Conservation (phyloP, 2,329 filamentous ascomycete species). For the Harringtonia aguacate region DNA sequence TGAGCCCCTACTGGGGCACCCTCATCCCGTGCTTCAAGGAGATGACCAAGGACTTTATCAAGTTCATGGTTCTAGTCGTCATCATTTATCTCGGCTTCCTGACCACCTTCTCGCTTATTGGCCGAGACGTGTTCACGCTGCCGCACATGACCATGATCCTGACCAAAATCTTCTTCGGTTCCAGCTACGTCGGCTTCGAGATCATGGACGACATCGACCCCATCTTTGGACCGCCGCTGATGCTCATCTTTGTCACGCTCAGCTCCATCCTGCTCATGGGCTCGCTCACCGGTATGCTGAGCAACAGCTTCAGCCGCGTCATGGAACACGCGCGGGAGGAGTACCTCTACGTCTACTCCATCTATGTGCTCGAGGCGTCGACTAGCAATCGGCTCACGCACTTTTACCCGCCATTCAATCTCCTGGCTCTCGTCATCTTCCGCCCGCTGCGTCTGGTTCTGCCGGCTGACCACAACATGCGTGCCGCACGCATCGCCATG, state of each 20-base stretch:
- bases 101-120: slow-evolving; percentile 73
- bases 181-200: slow-evolving; percentile 63
- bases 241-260: slow-evolving; percentile 65
- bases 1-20: slow-evolving; percentile 86
- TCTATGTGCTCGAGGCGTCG: slow-evolving; percentile 55
- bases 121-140: slow-evolving; percentile 56
- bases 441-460: slow-evolving; percentile 62
- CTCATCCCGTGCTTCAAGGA: slow-evolving; percentile 84
- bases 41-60: slow-evolving; percentile 88
- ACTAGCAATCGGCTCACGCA: slow-evolving; percentile 59
- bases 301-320: slow-evolving; percentile 60
- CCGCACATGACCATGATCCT: slow-evolving; percentile 64
- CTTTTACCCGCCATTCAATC: slow-evolving; percentile 63
- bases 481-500: slow-evolving; percentile 49
- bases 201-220: slow-evolving; percentile 50
- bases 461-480: slow-evolving; percentile 51
- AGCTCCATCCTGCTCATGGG: slow-evolving; percentile 73
- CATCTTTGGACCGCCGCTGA: slow-evolving; percentile 45
- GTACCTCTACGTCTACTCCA: slow-evolving; percentile 66
- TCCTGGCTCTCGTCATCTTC: slow-evolving; percentile 61
- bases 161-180: slow-evolving; percentile 73
- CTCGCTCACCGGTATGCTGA: slow-evolving; percentile 66
- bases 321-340: slow-evolving; percentile 59
- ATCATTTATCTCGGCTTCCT: slow-evolving; percentile 82
- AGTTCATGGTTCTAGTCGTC: slow-evolving; percentile 65